Evolutionary conservation across 352 stramenopile species (phyloP), one percentile per base, ranked within the genome.

Genomic region (Pythium pyrilobum): DNA sequence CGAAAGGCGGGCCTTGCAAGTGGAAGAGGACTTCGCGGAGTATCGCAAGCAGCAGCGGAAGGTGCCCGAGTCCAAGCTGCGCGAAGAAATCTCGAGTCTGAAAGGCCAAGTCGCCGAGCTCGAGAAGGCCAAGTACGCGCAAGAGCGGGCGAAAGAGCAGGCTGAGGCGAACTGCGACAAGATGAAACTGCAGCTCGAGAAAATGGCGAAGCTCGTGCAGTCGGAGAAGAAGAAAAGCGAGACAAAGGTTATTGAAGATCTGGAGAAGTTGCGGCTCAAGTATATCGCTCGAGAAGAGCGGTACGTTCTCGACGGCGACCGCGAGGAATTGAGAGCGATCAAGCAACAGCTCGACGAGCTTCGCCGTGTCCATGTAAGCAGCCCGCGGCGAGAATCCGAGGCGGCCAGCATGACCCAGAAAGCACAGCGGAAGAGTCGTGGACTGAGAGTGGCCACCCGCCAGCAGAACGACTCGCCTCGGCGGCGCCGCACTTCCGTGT

Each of bases 281-380:
- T 92, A 91, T 28, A 70, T 88, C 13, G 83, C 81, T 18, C 72
- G 79, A 3, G 83, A 93, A 52, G 83, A 93, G 48, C 82, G 75
- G 33, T 90, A 81, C 45, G 79, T 91, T 7, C 53, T 93, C 20
- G 79, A 90, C 25, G 81, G 81, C 9, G 81, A 93, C 38, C 77
- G 83, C 48, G 77, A 91, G 36, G 83, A 93, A 46, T 61, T 93
- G 16, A 67, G 75, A 34, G 79, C 76, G 13, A 93, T 93, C 56
- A 93, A 92, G 57, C 74, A 84, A 44, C 83, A 93, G 45, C 59
- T 93, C 9, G 79, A 93, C 25, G 66, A 88, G 24, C 59, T 93
- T 6, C 79, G 81, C 13, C 66, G 80, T 12, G 52, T 89, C 25
- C 71, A 75, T 11, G 31, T 81, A 4, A 46, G 40, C 18, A 42